Evolutionary conservation across 352 stramenopile species (phyloP).

Genomic region (Pythium aphanidermatum): DNA sequence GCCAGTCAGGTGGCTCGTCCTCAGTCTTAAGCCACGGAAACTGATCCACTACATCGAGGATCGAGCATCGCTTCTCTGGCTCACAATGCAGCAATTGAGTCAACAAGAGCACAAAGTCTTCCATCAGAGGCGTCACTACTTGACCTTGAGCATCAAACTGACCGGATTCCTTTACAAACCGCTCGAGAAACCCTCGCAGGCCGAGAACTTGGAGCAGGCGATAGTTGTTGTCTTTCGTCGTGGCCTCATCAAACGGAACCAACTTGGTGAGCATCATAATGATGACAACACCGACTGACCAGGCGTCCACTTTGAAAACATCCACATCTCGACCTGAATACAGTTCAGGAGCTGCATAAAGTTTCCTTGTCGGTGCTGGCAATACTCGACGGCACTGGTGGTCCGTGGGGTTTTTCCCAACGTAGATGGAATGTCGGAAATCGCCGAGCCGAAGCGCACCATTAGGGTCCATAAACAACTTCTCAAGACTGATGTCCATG

Average conservation of each 20-base stretch:
- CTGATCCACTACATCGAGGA: conserved; percentile 1
- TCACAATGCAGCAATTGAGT: conserved; percentile 10
- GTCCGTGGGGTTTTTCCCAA: conserved; percentile 5
- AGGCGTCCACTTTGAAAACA: conserved; percentile 23
- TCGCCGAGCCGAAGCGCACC: conserved; percentile 12
- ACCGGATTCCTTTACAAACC: conserved; percentile 2
- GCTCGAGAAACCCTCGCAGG: conserved; percentile 11
- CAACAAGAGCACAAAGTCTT: conserved; percentile 9
- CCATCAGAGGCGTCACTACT: conserved; percentile 1
- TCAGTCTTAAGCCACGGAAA: conserved; percentile 10
- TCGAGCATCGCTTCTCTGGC: conserved; percentile 5
- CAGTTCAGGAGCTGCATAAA: conserved; percentile 18
- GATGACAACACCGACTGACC: conserved; percentile 25
- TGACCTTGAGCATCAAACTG: not conserved
- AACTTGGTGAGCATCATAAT: conserved; percentile 18
- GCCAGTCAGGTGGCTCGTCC: not conserved
- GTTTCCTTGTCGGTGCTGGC: conserved; percentile 1
- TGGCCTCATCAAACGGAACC: conserved; percentile 7
- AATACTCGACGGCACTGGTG: not conserved
- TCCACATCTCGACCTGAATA: conserved; percentile 16
- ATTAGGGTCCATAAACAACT: conserved; percentile 14
- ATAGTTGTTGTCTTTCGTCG: conserved; percentile 10
- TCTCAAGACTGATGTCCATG: conserved; percentile 19
- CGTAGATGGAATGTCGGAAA: conserved; percentile 12
- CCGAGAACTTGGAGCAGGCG: conserved; percentile 14